These are phyloP conservation scores for Mycena venus DNA, from an alignment of 768 basidiomycete genomes.

Conservation along the genomic window DNA sequence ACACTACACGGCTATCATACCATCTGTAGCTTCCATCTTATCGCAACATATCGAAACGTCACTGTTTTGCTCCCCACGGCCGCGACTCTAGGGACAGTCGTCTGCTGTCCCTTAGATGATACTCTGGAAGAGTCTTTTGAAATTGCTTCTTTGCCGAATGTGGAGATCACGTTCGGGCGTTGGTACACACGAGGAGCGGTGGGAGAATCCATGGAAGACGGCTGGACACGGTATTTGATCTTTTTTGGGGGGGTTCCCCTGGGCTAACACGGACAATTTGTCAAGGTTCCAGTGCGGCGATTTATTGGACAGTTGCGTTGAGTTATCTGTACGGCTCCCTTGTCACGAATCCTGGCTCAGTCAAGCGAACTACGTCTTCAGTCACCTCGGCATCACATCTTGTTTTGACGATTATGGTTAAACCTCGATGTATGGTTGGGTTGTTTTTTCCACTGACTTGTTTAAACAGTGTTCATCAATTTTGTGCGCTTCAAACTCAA, in stretches of 20 bases:
- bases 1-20: neutral
- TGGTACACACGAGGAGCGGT: too few relatives aligned
- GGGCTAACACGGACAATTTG: too few relatives aligned
- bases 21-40: neutral
- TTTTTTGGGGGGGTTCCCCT: neutral
- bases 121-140: neutral
- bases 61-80: too few relatives aligned
- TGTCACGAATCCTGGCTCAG: neutral
- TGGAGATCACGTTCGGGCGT: too few relatives aligned
- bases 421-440: neutral
- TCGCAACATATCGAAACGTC: neutral
- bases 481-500: neutral
- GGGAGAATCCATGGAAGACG: too few relatives aligned
- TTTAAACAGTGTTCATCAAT: neutral
- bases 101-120: neutral
- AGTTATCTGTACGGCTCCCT: neutral
- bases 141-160: neutral
- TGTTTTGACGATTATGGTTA: neutral
- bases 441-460: neutral
- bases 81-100: too few relatives aligned
- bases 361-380: neutral
- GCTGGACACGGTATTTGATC: too few relatives aligned
- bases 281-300: neutral
- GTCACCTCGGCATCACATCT: neutral
- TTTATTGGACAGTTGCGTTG: neutral